Evolutionary conservation across 2,329 filamentous ascomycete species (phyloP).

Genomic region (Nakataea oryzae): DNA sequence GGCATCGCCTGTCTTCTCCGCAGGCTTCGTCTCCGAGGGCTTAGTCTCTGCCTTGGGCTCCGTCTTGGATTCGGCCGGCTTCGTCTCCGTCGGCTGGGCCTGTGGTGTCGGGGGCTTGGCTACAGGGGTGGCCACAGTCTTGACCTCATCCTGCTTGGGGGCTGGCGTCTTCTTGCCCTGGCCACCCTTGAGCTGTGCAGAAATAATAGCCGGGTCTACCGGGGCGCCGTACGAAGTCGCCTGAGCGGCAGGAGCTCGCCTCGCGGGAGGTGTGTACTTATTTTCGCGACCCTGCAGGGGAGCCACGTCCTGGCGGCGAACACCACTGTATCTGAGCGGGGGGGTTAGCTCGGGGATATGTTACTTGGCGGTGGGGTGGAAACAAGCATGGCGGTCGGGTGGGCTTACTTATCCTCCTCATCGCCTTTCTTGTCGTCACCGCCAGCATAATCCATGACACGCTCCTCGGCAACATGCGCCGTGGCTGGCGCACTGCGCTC

Average conservation of each 20-base stretch:
- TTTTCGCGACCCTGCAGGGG: constrained; percentile 48
- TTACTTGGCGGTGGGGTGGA: constrained; percentile 3
- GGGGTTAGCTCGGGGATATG: background rate
- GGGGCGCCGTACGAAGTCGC: constrained; percentile 67
- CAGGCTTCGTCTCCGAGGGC: constrained; percentile 16
- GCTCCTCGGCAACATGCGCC: constrained; percentile 81
- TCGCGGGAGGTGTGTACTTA: constrained; percentile 86
- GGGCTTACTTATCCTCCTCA: constrained; percentile 79
- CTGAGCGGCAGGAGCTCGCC: constrained; percentile 66
- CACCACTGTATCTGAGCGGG: constrained; percentile 70
- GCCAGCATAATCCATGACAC: constrained; percentile 58
- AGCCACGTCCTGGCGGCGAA: constrained; percentile 65
- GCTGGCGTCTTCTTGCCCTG: constrained; percentile 29
- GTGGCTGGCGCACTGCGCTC: constrained; percentile 66
- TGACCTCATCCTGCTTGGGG: constrained; percentile 24
- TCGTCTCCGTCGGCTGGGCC: constrained; percentile 14
- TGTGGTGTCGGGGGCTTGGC: constrained; percentile 11
- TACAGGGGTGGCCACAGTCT: constrained; percentile 11
- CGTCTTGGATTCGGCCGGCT: constrained; percentile 20
- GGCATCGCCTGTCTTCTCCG: constrained; percentile 10
- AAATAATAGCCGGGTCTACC: constrained; percentile 83
- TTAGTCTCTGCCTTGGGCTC: constrained; percentile 20
- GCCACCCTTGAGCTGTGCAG: constrained; percentile 56
- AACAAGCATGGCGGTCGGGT: background rate
- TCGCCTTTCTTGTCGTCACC: constrained; percentile 59